Conservation (phyloP, 805 yeast genomes). For the Soucietia sequanensis region DNA sequence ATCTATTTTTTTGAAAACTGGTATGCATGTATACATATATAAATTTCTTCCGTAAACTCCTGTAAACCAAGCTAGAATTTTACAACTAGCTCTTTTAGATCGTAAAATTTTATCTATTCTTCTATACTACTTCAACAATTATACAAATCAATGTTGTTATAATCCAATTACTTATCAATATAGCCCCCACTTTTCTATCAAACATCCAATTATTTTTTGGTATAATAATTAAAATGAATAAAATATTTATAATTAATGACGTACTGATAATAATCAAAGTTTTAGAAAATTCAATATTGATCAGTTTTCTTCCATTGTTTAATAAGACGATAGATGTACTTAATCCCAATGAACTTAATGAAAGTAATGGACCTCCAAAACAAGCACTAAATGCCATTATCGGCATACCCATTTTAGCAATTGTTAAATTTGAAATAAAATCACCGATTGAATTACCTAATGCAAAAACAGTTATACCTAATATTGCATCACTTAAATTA, state of each 20-base stretch:
- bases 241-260: conserved; percentile 20
- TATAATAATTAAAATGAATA: conserved; percentile 16
- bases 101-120: conserved; percentile 1
- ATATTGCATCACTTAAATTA: conserved; percentile 67
- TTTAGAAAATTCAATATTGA: conserved; percentile 14
- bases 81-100: too few species aligned
- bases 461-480: conserved; percentile 88
- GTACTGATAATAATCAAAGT: conserved; percentile 20
- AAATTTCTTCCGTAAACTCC: too few species aligned
- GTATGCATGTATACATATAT: too few species aligned
- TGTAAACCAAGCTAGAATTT: too few species aligned
- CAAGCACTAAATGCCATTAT: conserved; percentile 95
- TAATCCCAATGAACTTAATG: conserved; percentile 77
- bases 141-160: conserved; percentile 24
- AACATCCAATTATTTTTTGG: conserved; percentile 30
- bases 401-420: conserved; percentile 79
- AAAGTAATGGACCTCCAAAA: conserved; percentile 86
- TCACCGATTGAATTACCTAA: conserved; percentile 94
- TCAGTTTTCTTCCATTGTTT: conserved; percentile 6
- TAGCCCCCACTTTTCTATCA: conserved; percentile 31
- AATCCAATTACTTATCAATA: conserved; percentile 31
- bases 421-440: conserved; percentile 74
- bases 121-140: conserved; percentile 14
- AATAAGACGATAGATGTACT: conserved; percentile 50
- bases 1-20: too few species aligned